Percentiles rank a stretch among this genome's conserved stretches.
These are phyloP conservation scores for Psidium friedrichsthalianum DNA, from an alignment of 345 rosid genomes.

Conservation along the genomic window DNA sequence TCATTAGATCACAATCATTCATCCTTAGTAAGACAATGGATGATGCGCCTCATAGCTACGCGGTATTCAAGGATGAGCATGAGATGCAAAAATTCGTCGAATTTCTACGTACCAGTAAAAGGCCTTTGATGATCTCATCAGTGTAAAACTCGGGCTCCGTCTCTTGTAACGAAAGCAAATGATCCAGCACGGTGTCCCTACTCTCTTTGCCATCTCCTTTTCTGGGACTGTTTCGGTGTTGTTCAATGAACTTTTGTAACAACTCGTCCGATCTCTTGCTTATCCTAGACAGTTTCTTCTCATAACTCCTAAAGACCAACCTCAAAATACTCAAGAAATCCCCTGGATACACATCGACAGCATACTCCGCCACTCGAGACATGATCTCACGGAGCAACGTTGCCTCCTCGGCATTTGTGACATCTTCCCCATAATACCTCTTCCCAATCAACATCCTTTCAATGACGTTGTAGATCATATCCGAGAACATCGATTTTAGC, in stretches of 20 bases:
- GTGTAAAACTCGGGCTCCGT: conserved; percentile 32
- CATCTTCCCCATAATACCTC: conserved; percentile 12
- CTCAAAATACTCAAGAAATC: conserved; percentile 26
- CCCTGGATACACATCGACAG: conserved; percentile 18
- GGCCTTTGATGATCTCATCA: conserved; percentile 37
- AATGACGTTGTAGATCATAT: conserved; percentile 6
- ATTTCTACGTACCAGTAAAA: conserved; percentile 18
- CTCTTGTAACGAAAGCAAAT: conserved; percentile 23
- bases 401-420: conserved; percentile 10
- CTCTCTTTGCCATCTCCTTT: background rate
- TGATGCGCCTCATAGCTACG: background rate
- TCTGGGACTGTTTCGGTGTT: background rate
- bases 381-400: conserved; percentile 13
- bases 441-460: background rate
- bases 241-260: conserved; percentile 28
- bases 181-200: conserved; percentile 24
- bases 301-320: conserved; percentile 5
- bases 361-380: background rate
- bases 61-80: background rate
- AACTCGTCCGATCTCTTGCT: conserved; percentile 14
- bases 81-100: background rate
- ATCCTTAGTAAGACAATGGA: background rate
- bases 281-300: conserved; percentile 3
- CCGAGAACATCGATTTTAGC: conserved; percentile 1
- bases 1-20: no score